Base-by-base conservation (phyloP, 148 eudicot genomes). In the Silene uniflora region DNA sequence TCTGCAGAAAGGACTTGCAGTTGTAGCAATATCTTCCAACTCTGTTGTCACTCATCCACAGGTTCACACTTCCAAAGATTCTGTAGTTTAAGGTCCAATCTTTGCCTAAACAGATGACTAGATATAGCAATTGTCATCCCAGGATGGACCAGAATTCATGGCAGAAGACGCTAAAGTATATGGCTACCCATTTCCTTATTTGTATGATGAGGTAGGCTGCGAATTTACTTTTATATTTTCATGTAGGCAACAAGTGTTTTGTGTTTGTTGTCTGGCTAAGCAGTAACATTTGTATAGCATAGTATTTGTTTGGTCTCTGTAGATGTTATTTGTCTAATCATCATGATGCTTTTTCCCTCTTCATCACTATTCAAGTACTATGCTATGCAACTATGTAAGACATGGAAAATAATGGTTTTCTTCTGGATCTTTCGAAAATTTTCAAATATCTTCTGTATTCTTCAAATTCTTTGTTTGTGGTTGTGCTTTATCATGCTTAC, bases 101-200 rank as follows among this genome's bases (percentile, higher is more conserved):
- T 85, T 71, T 82, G 66, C 74, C 24, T 74, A 62, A 81, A 79
- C 66, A 70, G 76, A 77, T 82, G 49, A 73, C 63, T 64, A 25
- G 11, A 67, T 44, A 29, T 63, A 62, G 72, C 25, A 73, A 39
- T 75, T 83, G 54, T 77, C 63, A 70, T 86, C 77, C 78, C 90
- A 96, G 98, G 99, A 96, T 82, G 99, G 99, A 83, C 99, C 99
- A 46, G 86, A 87, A 60, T 86, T 83, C 73, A 92, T 96, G 97
- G 95, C 97, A 52, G 93, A 92, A 86, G 99, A 92, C 27, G 99
- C 98, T 23, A 91, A 83, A 80, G 23, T 78, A 17, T 84, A 76
- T 82, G 86, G 85, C 14, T 96, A 96, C 76, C 95, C 98, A 52
- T 96, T 96, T 79, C 99, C 99, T 42, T 92, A 96, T 83, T 86